These are phyloP conservation scores for Brassica juncea DNA, from an alignment of 345 rosid species.

Conservation along the genomic window DNA sequence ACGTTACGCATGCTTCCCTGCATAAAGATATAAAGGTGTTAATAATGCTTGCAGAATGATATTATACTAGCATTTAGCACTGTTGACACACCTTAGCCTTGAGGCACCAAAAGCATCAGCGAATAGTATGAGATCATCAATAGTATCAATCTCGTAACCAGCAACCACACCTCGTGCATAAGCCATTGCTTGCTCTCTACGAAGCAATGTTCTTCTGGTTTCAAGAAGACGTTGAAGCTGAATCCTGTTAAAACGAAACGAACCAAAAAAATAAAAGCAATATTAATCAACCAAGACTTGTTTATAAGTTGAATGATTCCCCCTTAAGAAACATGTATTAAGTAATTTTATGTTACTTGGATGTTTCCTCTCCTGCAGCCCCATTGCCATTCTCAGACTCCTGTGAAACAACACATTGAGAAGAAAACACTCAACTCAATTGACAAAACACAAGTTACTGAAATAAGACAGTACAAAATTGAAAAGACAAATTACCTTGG, in stretches of 20 bases:
- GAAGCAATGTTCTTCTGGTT: slow-evolving; percentile 66
- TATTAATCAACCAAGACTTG: background rate
- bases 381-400: slow-evolving; percentile 45
- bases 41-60: background rate
- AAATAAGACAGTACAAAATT: background rate
- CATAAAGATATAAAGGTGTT: background rate
- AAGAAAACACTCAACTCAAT: slow-evolving; percentile 27
- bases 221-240: slow-evolving; percentile 76
- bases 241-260: slow-evolving; percentile 44
- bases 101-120: slow-evolving; percentile 86
- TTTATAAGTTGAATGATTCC: background rate
- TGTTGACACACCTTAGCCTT: no score
- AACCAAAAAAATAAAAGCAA: no score
- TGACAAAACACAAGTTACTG: background rate
- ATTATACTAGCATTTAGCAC: no score
- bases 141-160: slow-evolving; percentile 66
- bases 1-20: slow-evolving; percentile 74
- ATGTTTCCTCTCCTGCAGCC: slow-evolving; percentile 55
- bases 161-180: slow-evolving; percentile 82
- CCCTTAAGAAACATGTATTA: slow-evolving; percentile 9
- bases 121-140: slow-evolving; percentile 70
- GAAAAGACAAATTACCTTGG: slow-evolving; percentile 45
- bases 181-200: slow-evolving; percentile 85
- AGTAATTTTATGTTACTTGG: slow-evolving; percentile 50
- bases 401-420: slow-evolving; percentile 35